Conservation (phyloP, 1,284 basidiomycete species). For the Trichosporon sp. region DNA sequence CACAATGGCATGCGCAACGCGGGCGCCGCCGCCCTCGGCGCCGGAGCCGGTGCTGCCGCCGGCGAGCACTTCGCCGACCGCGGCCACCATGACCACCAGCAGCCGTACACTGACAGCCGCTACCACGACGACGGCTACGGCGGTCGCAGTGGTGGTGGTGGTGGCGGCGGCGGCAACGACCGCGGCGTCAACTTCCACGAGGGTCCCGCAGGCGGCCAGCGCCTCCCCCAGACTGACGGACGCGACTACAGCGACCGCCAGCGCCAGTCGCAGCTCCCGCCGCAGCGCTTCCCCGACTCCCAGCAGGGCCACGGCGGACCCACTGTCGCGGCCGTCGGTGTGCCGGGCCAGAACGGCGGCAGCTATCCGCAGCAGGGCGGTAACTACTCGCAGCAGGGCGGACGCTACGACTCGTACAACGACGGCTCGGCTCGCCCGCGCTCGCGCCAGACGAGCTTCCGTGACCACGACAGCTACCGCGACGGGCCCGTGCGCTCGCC, state of each 20-base stretch:
- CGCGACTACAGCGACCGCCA: background rate
- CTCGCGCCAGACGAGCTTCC: constrained; percentile 3
- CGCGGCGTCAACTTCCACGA: background rate
- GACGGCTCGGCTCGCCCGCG: background rate
- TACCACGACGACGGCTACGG: background rate
- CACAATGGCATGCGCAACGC: background rate
- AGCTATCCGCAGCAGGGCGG: background rate
- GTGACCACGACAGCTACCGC: background rate
- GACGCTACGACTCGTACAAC: background rate
- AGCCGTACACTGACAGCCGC: background rate
- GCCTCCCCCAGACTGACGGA: background rate
- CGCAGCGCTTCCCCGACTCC: background rate
- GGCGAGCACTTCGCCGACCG: background rate
- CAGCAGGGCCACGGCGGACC: background rate
- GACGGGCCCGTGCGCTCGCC: background rate
- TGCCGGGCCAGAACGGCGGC: background rate
- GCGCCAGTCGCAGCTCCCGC: background rate
- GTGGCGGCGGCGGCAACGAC: background rate
- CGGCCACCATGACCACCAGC: background rate
- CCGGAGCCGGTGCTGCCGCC: background rate
- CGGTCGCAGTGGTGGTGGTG: no score
- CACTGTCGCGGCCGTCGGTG: background rate
- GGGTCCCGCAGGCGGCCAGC: background rate
- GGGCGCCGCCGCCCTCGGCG: background rate
- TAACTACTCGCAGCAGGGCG: background rate